Base-by-base conservation (phyloP, 2,329 filamentous ascomycete species). In the Fusarium sp. region DNA sequence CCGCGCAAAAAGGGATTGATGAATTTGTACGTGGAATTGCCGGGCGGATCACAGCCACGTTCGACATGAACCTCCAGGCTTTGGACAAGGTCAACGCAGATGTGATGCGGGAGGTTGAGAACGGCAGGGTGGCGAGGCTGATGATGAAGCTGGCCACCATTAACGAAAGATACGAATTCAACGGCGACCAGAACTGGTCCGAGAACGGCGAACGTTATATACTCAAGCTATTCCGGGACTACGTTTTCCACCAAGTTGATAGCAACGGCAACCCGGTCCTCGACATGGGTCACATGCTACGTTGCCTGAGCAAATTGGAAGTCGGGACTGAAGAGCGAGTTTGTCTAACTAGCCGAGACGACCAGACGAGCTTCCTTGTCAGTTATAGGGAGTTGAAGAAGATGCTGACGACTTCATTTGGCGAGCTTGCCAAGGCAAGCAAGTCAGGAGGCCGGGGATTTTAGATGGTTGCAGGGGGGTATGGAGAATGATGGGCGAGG, bases 241-340 rank as follows among this genome's bases (percentile, higher is more conserved):
- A 97, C 78, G 94, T 98, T 45, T 99, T 98, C 84, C 96, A 99
- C 82, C 95, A 97, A 79, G 95, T 98, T 14, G 95, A 98, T 80
- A 89, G 90, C 34, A 91, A 94, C 66, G 95, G 94, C 16, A 93
- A 93, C 62, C 93, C 96, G 0, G 92, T 95, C 2, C 87, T 97
- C 6, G 94, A 98, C 80, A 86, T 98, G 67, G 96, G 93, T 4
- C 95, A 98, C 84, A 94, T 98, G 73, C 83, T 99, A 54, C 90
- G 89, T 29, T 96, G 93, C 79, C 84, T 99, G 76, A 98, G 97
- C 84, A 98, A 98, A 81, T 86, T 99, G 62, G 96, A 99, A 83
- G 94, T 94, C 1, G 96, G 95, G 1, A 90, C 90, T 3, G 94
- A 97, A 29, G 96, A 99, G 82, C 93, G 91, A 82, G 89, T 99